A percentile compares a stretch with the other conserved stretches of the same genome.
Evolutionary conservation across 306 rosid genomes (phyloP).

Genomic region (Vigna radiata): DNA sequence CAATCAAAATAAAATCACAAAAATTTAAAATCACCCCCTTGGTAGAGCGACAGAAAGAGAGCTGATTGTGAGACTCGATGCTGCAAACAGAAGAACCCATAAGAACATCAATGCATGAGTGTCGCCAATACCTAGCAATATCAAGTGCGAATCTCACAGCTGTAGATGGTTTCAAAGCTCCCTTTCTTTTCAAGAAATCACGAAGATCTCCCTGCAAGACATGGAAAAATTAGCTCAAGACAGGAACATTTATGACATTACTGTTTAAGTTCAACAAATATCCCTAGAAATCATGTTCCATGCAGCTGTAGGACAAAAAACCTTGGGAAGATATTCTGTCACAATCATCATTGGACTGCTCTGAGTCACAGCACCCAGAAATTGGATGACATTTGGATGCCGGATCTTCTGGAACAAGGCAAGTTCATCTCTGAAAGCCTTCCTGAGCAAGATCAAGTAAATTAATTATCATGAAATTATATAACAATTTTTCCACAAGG

Average conservation of each 20-base stretch:
- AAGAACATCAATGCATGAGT: slow-evolving; percentile 20
- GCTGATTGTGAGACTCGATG: neutral
- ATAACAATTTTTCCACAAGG: slow-evolving; percentile 5
- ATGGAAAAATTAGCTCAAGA: slow-evolving; percentile 34
- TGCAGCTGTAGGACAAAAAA: slow-evolving; percentile 45
- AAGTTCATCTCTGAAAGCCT: slow-evolving; percentile 89
- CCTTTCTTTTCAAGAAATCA: slow-evolving; percentile 67
- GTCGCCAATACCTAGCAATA: slow-evolving; percentile 79
- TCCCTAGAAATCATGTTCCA: slow-evolving; percentile 32
- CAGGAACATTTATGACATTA: slow-evolving; percentile 32
- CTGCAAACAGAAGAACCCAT: slow-evolving; percentile 34
- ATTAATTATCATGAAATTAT: slow-evolving; percentile 37
- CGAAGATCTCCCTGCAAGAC: slow-evolving; percentile 83
- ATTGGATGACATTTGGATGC: slow-evolving; percentile 96
- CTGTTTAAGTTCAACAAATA: slow-evolving; percentile 29
- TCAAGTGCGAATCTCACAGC: slow-evolving; percentile 89
- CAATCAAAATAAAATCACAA: slow-evolving; percentile 3
- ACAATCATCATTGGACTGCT: slow-evolving; percentile 99
- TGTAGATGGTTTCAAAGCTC: slow-evolving; percentile 68
- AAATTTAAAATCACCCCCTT: neutral
- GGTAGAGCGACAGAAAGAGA: neutral
- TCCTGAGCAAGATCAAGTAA: slow-evolving; percentile 62
- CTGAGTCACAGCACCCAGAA: slow-evolving; percentile 98
- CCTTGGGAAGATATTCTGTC: slow-evolving; percentile 97
- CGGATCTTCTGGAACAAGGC: slow-evolving; percentile 91